Conservation (phyloP, 441 rosid species). For the Erysimum cheiri region DNA sequence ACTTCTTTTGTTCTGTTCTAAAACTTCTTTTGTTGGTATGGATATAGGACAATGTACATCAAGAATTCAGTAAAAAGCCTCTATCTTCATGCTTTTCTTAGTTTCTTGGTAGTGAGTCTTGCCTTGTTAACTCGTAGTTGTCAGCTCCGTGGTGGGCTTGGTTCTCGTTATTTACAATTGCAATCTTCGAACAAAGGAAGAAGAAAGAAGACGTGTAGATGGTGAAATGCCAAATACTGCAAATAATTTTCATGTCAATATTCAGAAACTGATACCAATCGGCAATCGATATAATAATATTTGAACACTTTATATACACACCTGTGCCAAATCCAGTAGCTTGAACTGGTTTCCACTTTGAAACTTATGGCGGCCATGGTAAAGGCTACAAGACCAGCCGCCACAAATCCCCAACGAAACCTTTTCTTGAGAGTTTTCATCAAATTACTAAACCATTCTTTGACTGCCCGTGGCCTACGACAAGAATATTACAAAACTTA, state of each 20-base stretch:
- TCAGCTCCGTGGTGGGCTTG: constrained; percentile 41
- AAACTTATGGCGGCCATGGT: constrained; percentile 87
- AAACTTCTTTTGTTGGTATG: constrained; percentile 36
- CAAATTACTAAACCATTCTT: constrained; percentile 60
- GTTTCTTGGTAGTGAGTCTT: constrained; percentile 64
- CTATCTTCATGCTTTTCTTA: constrained; percentile 39
- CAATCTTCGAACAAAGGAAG: constrained; percentile 93
- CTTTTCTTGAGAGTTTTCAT: constrained; percentile 63
- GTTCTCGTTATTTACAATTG: constrained; percentile 45
- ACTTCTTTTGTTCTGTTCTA: constrained; percentile 19
- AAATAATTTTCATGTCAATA: constrained; percentile 34
- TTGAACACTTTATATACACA: constrained; percentile 35
- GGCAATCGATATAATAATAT: constrained; percentile 13
- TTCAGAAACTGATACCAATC: constrained; percentile 20
- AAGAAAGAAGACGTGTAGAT: constrained; percentile 91
- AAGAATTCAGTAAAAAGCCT: constrained; percentile 31
- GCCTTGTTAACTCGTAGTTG: constrained; percentile 70
- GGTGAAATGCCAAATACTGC: constrained; percentile 89
- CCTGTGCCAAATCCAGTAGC: constrained; percentile 99
- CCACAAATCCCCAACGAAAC: constrained; percentile 76
- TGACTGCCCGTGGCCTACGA: constrained; percentile 60
- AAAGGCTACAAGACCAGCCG: constrained; percentile 69
- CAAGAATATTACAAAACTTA: constrained; percentile 17
- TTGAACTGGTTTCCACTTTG: constrained; percentile 81
- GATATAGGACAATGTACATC: constrained; percentile 23